These are phyloP conservation scores for Conoideocrella luteorostrata DNA, from an alignment of 2,329 filamentous ascomycete species.

Conservation along the genomic window DNA sequence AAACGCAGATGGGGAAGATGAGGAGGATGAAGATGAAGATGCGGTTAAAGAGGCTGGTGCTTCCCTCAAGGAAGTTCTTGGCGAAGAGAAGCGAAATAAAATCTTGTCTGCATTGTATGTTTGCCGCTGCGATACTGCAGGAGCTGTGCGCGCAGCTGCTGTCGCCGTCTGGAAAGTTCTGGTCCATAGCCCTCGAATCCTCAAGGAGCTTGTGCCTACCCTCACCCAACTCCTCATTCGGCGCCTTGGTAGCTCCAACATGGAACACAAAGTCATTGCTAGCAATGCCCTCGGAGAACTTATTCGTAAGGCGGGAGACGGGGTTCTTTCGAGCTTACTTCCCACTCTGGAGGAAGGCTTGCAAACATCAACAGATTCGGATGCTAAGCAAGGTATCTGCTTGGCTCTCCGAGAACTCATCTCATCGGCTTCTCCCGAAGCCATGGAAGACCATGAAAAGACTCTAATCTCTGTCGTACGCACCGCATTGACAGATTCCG, in stretches of 20 bases:
- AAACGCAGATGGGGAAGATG: slow-evolving; percentile 71
- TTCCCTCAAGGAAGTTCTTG: slow-evolving; percentile 89
- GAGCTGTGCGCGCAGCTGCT: slow-evolving; percentile 80
- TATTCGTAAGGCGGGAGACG: slow-evolving; percentile 93
- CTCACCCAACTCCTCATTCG: slow-evolving; percentile 92
- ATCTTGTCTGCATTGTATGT: slow-evolving; percentile 96
- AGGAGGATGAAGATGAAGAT: slow-evolving; percentile 58
- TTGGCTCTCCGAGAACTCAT: slow-evolving; percentile 93
- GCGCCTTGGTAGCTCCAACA: slow-evolving; percentile 87
- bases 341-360: slow-evolving; percentile 91
- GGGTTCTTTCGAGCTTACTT: slow-evolving; percentile 78
- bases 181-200: slow-evolving; percentile 81
- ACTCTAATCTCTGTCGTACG: slow-evolving; percentile 91
- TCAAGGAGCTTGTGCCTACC: slow-evolving; percentile 92
- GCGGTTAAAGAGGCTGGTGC: slow-evolving; percentile 78
- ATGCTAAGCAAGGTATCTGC: slow-evolving; percentile 95
- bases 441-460: slow-evolving; percentile 90
- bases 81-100: slow-evolving; percentile 94
- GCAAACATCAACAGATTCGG: slow-evolving; percentile 79
- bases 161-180: slow-evolving; percentile 95
- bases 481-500: slow-evolving; percentile 82
- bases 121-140: slow-evolving; percentile 93
- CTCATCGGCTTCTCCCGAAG: slow-evolving; percentile 77
- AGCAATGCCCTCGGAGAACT: slow-evolving; percentile 94
- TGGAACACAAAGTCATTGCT: slow-evolving; percentile 98